Evolutionary conservation across 1,284 basidiomycete genomes (phyloP).

Genomic region (Heliocybe sulcata): DNA sequence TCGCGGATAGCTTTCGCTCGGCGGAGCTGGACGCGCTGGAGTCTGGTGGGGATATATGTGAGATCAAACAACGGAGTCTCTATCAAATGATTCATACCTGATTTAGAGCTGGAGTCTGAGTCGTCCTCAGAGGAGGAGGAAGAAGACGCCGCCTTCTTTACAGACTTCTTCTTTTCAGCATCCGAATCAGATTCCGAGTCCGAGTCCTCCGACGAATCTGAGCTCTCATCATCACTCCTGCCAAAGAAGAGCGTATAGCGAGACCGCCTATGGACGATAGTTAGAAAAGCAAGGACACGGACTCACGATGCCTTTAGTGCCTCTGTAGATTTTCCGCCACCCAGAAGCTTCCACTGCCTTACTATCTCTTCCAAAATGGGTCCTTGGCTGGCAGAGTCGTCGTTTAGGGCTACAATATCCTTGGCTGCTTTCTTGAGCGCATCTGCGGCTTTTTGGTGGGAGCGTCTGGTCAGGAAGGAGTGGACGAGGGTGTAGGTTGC

Average conservation of each 20-base stretch:
- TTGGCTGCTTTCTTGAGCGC: constrained; percentile 49
- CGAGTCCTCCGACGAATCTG: constrained; percentile 22
- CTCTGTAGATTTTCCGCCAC: constrained; percentile 3
- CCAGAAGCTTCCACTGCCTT: constrained; percentile 46
- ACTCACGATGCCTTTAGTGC: constrained; percentile 15
- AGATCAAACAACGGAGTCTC: too few relatives aligned
- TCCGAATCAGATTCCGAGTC: constrained; percentile 15
- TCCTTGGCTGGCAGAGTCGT: not conserved
- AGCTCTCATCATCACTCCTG: constrained; percentile 5
- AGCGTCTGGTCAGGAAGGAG: constrained; percentile 57
- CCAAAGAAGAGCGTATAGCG: not conserved
- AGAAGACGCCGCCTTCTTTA: not conserved
- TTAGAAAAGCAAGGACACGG: not conserved
- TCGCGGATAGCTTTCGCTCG: too few relatives aligned
- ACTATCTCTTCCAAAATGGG: constrained; percentile 56
- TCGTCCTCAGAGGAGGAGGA: constrained; percentile 6
- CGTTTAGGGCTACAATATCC: constrained; percentile 38
- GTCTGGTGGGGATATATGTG: too few relatives aligned
- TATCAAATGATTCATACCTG: constrained; percentile 7
- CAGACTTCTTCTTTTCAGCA: constrained; percentile 7
- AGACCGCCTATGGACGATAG: not conserved
- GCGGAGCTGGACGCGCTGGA: too few relatives aligned
- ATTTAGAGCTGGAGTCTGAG: constrained; percentile 13
- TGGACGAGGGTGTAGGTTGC: constrained; percentile 69
- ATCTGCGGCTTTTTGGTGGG: constrained; percentile 57